These are phyloP conservation scores for Monosporascus sp. DNA, from an alignment of 2,329 filamentous ascomycete species.

Conservation along the genomic window DNA sequence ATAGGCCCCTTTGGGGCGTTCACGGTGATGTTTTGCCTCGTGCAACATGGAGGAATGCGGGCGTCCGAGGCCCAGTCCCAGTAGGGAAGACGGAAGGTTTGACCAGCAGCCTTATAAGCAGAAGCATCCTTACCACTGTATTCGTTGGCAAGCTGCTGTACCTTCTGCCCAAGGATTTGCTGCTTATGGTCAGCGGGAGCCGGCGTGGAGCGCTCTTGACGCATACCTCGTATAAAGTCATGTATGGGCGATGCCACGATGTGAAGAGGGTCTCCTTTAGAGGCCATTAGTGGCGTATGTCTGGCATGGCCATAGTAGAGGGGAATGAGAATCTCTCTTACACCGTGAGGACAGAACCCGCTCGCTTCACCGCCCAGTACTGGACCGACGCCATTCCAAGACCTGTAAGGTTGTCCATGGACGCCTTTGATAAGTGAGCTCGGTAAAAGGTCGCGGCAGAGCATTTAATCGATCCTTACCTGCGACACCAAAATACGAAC, in stretches of 20 bases:
- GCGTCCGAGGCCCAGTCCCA: slow-evolving; percentile 49
- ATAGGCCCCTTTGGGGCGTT: slow-evolving; percentile 34
- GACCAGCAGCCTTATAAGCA: slow-evolving; percentile 39
- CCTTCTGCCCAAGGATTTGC: slow-evolving; percentile 46
- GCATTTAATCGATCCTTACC: slow-evolving; percentile 28
- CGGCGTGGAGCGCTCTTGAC: neutral
- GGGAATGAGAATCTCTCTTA: slow-evolving; percentile 20
- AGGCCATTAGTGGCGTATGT: neutral
- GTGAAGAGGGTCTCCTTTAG: slow-evolving; percentile 42
- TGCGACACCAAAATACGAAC: slow-evolving; percentile 46
- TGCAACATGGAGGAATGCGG: slow-evolving; percentile 36
- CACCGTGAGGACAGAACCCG: slow-evolving; percentile 31
- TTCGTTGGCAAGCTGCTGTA: slow-evolving; percentile 37
- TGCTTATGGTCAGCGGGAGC: slow-evolving; percentile 19
- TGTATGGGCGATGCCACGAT: slow-evolving; percentile 52
- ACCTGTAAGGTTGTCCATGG: slow-evolving; percentile 31
- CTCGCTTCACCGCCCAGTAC: slow-evolving; percentile 17
- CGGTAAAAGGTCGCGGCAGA: neutral
- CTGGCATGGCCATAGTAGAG: neutral
- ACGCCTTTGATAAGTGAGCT: slow-evolving; percentile 15
- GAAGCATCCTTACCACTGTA: slow-evolving; percentile 32
- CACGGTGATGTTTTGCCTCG: slow-evolving; percentile 30
- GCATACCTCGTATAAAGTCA: slow-evolving; percentile 49
- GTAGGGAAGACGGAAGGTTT: slow-evolving; percentile 42
- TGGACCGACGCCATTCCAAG: slow-evolving; percentile 36